Evolutionary conservation across 257 asterid genomes (phyloP), one percentile per base, ranked within the genome.

Genomic region (Fraxinus pennsylvanica): DNA sequence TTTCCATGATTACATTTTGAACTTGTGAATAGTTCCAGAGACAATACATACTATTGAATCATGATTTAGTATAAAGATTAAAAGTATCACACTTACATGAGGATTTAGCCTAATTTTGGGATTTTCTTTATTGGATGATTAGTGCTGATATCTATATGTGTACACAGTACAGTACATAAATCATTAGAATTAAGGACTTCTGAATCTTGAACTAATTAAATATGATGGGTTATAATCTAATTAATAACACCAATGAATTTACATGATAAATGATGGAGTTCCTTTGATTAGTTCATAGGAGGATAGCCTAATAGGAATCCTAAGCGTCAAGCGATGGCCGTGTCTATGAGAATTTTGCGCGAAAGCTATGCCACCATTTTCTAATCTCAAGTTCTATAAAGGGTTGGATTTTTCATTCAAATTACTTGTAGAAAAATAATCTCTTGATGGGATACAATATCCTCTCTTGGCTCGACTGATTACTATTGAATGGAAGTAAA

Each of bases 361-460:
- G 4, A 87, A 75, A 73, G 82, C 88, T 74, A 89, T 90, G 39
- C 92, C 94, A 50, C 92, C 92, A 79, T 84, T 90, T 78, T 86
- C 87, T 74, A 90, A 72, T 77, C 82, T 89, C 83, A 92, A 71
- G 75, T 85, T 87, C 68, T 91, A 88, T 61, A 86, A 72, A 67
- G 93, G 89, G 80, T 78, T 86, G 84, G 78, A 76, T 78, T 87
- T 83, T 52, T 79, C 81, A 80, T 83, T 22, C 17, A 80, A 70
- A 80, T 1, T 59, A 82, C 27, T 59, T 45, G 85, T 85, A 74
- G 83, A 74, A 50, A 78, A 71, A 74, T 83, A 81, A 75, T 86
- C 80, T 70, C 91, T 87, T 80, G 89, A 90, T 77, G 57, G 89
- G 69, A 86, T 50, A 45, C 63, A 41, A 85, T 80, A 86, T 45